Evolutionary conservation across 495 filamentous ascomycete genomes (phyloP).

Genomic region (Penicilliopsis zonata): DNA sequence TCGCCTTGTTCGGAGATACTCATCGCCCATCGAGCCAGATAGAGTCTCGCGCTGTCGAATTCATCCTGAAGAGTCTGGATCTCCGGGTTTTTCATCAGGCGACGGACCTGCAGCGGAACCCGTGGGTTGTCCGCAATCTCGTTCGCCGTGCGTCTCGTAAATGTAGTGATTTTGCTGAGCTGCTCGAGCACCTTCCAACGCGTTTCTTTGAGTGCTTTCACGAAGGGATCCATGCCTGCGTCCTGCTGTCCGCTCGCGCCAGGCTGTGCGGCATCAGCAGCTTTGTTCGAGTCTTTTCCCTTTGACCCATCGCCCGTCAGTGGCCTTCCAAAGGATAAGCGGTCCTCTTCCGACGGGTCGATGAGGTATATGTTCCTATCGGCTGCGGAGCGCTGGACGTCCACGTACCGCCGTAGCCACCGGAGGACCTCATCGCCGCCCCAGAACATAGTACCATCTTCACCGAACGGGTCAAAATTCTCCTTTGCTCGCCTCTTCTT

Average conservation of each 20-base stretch:
- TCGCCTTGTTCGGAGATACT: constrained; percentile 95
- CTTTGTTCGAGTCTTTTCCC: constrained; percentile 19
- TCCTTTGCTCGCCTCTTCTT: constrained; percentile 75
- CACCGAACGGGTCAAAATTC: constrained; percentile 81
- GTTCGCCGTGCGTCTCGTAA: constrained; percentile 83
- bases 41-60: constrained; percentile 90
- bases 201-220: constrained; percentile 89
- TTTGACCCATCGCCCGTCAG: constrained; percentile 23
- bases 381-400: constrained; percentile 66
- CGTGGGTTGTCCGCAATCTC: constrained; percentile 83
- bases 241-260: constrained; percentile 36
- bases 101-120: constrained; percentile 73
- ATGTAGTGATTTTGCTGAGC: constrained; percentile 91
- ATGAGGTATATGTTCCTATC: constrained; percentile 86
- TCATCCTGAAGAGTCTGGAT: constrained; percentile 93
- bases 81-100: constrained; percentile 82
- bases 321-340: constrained; percentile 57
- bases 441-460: constrained; percentile 83
- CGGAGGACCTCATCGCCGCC: constrained; percentile 91
- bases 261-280: constrained; percentile 14
- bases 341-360: constrained; percentile 77
- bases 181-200: constrained; percentile 93
- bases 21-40: constrained; percentile 96
- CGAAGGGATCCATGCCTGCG: constrained; percentile 88
- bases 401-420: constrained; percentile 77